These are phyloP conservation scores for Skeletonema menzelii DNA, from an alignment of 108 stramenopile species.

Conservation along the genomic window DNA sequence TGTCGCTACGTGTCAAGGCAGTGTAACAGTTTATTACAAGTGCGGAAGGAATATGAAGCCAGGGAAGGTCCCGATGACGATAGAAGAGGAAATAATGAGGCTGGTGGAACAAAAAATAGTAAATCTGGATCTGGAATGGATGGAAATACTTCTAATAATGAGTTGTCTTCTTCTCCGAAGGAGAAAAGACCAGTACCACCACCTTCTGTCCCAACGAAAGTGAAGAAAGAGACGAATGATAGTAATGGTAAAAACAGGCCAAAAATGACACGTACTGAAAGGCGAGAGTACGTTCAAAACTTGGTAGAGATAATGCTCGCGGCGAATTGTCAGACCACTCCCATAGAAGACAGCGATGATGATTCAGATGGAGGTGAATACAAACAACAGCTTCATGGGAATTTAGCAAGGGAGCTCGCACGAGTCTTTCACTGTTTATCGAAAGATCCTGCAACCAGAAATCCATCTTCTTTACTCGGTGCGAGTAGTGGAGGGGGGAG, in stretches of 20 bases:
- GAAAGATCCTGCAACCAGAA: conserved; percentile 48
- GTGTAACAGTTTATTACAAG: conserved; percentile 44
- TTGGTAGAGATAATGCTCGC: conserved; percentile 76
- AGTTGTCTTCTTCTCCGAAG: conserved; percentile 2
- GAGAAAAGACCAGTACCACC: conserved; percentile 8
- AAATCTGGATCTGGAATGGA: not conserved
- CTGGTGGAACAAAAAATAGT: conserved; percentile 1
- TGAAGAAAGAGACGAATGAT: conserved; percentile 16
- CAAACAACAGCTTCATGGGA: conserved; percentile 51
- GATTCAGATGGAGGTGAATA: conserved; percentile 2
- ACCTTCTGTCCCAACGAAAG: conserved; percentile 2
- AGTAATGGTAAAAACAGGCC: not conserved
- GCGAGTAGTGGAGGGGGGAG: conserved; percentile 57
- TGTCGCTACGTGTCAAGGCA: conserved; percentile 78
- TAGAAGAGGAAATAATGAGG: not conserved
- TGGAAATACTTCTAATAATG: not conserved
- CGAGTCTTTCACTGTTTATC: conserved; percentile 72
- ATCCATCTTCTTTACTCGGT: conserved; percentile 42
- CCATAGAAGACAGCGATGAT: not conserved
- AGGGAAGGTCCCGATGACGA: not conserved
- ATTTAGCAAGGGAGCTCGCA: conserved; percentile 75
- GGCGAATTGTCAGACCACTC: conserved; percentile 17
- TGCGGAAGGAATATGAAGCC: conserved; percentile 46
- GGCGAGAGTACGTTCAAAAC: conserved; percentile 66
- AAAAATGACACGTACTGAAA: conserved; percentile 19